Evolutionary conservation across 129 eudicot species (phyloP), one percentile per base, ranked within the genome.

Genomic region (Heracleum sosnowskyi): DNA sequence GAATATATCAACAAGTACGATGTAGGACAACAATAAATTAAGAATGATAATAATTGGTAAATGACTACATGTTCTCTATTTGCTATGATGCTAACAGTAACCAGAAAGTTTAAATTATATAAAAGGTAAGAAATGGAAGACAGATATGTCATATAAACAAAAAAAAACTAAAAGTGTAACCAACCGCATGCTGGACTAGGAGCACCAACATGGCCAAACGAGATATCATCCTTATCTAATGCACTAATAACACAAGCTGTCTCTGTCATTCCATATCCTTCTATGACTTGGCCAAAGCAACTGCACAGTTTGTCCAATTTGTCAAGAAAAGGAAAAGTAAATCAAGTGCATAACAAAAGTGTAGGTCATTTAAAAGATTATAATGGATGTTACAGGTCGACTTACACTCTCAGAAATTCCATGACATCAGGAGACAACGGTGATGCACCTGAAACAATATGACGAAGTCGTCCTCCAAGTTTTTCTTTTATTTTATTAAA

Each of bases 241-340:
- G 7, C 79, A 60, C 89, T 83, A 78, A 92, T 88, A 66, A 83
- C 85, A 79, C 93, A 88, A 41, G 97, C 84, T 79, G 90, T 82
- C 79, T 92, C 97, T 0, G 97, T 92, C 97, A 92, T 92, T 75
- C 97, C 97, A 79, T 92, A 92, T 77, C 96, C 96, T 82, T 92
- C 96, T 31, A 85, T 4, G 47, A 88, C 89, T 28, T 71, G 76
- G 84, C 96, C 96, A 79, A 92, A 92, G 87, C 97, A 92, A 82
- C 97, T 92, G 89, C 69, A 42, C 81, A 69, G 17, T 70, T 33
- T 41, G 22, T 31, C 20, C 82, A n/a, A 64, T 28, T 37, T 47
- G 74, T 82, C 40, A 73, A 49, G 24, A 33, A 75, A 51, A 45
- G 4, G 35, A 15, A 57, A 69, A 5, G 39, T 33, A 31, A 29